Conservation (phyloP, 805 yeast species). For the Saturnispora dispora region DNA sequence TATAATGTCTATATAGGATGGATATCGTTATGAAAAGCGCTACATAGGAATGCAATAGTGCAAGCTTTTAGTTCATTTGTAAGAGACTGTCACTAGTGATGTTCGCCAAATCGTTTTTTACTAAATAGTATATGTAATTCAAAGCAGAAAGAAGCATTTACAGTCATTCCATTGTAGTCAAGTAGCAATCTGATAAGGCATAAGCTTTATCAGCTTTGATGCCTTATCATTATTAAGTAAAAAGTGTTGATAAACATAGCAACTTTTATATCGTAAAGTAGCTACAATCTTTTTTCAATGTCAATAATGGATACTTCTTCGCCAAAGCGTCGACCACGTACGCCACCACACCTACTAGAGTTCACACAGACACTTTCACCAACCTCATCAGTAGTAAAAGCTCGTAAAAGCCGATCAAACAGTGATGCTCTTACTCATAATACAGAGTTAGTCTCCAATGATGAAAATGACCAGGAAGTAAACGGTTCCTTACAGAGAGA, state of each 20-base stretch:
- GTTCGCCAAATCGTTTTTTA: not conserved
- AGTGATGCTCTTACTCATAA: constrained; percentile 35
- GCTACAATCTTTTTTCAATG: not conserved
- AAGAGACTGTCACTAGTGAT: not conserved
- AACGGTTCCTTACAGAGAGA: not conserved
- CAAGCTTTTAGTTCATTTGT: too few species aligned
- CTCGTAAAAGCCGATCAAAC: constrained; percentile 1
- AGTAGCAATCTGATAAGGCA: not conserved
- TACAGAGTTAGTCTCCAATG: constrained; percentile 42
- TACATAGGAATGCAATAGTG: too few species aligned
- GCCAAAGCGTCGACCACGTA: constrained; percentile 3
- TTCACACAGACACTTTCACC: constrained; percentile 2
- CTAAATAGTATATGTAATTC: too few species aligned
- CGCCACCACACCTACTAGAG: constrained; percentile 5
- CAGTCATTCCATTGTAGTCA: not conserved
- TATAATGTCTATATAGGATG: not conserved
- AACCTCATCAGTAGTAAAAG: not conserved
- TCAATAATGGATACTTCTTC: not conserved
- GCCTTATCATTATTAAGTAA: not conserved
- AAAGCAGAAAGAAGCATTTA: not conserved
- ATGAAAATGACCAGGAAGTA: constrained; percentile 34
- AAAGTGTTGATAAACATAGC: not conserved
- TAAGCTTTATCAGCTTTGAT: not conserved
- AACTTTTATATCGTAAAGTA: not conserved
- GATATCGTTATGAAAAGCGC: too few species aligned